Evolutionary conservation across 371 early-diverging fungal species (phyloP), one percentile per base, ranked within the genome.

Genomic region (Mortierella sp.): DNA sequence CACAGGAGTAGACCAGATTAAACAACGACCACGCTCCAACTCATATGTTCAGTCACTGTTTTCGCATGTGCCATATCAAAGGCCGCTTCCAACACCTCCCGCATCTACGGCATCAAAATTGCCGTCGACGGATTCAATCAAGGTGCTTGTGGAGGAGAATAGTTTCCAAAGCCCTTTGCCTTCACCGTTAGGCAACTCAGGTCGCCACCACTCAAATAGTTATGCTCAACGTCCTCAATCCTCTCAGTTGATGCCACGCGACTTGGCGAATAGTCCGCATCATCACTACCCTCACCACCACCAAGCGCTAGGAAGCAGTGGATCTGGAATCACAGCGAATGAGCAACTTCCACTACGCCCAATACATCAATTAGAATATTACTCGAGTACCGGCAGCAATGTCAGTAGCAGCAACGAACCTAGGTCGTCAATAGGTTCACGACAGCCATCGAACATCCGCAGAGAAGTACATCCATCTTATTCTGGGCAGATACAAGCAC

Each of bases 101-200:
- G 33, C 43, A 19, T 4, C 59, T 9, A 2, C 47, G 0, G 11
- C 60, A n/a, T 21, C 41, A 9, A 40, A 36, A 2, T 11, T 43
- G 19, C 43, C 70, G 15, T 47, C 57, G 1, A 69, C 67, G 8
- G 64, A 77, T 6, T 40, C 59, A 16, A 64, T 72, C 36, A 77
- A 77, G 57, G 77, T 72, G n/a, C 72, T 65, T 2, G 69, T 77
- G 3, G 68, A 67, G 2, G 72, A 77, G 28, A 62, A 67, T 19
- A 48, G 38, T 16, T 40, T 55, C 0, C 47, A 43, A n/a, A 41
- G 48, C 47, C 43, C 65, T 4, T 33, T 47, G 13, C 64, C 48
- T 24, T 60, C 68, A 2, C 43, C 67, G 8, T 33, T 40, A 9
- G 22, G 22, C 60, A 76, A 47, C 41, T 15, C 59, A 24, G 57